Base-by-base conservation (phyloP, 2,329 filamentous ascomycete genomes). In the Neofusicoccum kwambonambiense region DNA sequence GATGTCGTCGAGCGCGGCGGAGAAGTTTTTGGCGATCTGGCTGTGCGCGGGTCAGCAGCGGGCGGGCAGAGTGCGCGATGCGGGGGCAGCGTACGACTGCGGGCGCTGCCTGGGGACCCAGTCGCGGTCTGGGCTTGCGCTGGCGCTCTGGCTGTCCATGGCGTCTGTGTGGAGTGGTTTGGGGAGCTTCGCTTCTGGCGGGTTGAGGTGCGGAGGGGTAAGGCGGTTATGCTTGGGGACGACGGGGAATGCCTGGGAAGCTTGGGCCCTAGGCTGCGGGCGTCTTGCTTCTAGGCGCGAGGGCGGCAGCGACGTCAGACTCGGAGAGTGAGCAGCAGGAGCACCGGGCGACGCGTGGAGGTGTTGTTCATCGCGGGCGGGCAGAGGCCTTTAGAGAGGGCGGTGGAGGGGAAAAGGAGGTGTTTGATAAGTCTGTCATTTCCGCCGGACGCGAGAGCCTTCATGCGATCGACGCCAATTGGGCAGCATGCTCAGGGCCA, bases 11-110 rank as follows among this genome's bases (percentile, higher is more conserved):
- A 97, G 84, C 76, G 94, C 91, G 50, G 88, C 83, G 66, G 92
- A 94, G 80, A 97, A 97, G 75, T 90, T 92, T 71, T 88, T 90
- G 62, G 93, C 93, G 78, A 97, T 88, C 67, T 91, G 95, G 68
- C 93, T 97, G 78, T 34, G 61, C 39, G 34, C 49, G 27, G 34
- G 35, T 49, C 37, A 56, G 57, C 27, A 51, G 31, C 34, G 27
- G 64, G 45, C 64, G 52, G 51, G 67, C 64, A 44, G 19, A 57
- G 57, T 67, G 65, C 58, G 6, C 19, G 22, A 12, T 60, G 64
- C 60, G 56, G 62, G 31, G 64, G 41, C 39, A 34, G 39, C 91
- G 78, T 83, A 95, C 91, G 92, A 95, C 81, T 94, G 90, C 69
- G 92, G 92, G 69, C 92, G 90, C 73, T 85, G 87, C 75, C 82